phyloP scores from a whole-genome alignment of 139 green algal genomes.

The Chlorella sp. region DNA sequence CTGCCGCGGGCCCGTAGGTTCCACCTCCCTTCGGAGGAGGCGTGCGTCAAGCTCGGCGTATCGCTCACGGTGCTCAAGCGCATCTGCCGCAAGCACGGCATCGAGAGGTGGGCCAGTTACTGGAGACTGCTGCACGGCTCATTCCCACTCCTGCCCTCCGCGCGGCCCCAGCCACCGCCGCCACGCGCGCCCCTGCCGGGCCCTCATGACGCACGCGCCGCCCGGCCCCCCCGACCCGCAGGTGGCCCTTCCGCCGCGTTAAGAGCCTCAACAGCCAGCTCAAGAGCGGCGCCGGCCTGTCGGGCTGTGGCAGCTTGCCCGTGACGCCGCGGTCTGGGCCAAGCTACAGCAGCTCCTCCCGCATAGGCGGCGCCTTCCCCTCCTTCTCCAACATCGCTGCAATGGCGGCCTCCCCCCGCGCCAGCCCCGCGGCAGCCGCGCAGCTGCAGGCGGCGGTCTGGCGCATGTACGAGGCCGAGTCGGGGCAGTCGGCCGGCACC shows the following conservation, averaged over 20 bases:
- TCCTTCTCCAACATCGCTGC: too few species aligned
- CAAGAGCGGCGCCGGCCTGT: too few species aligned
- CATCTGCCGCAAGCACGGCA: slow-evolving; percentile 32
- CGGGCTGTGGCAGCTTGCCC: too few species aligned
- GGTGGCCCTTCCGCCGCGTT: slow-evolving; percentile 29
- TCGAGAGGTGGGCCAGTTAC: slow-evolving; percentile 14
- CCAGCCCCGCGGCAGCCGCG: too few species aligned
- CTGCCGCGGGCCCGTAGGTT: slow-evolving; percentile 12
- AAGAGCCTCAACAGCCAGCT: slow-evolving; percentile 20
- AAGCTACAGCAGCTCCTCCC: too few species aligned
- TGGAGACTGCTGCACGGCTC: neutral
- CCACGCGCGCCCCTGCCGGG: neutral
- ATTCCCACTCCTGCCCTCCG: neutral
- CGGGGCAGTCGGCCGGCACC: too few species aligned
- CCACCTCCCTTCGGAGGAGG: slow-evolving; percentile 29
- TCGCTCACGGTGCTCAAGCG: slow-evolving; percentile 49
- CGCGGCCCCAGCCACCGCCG: neutral
- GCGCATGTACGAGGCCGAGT: too few species aligned
- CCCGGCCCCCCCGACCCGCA: neutral
- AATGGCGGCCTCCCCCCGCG: too few species aligned
- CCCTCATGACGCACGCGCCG: neutral
- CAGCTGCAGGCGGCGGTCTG: too few species aligned
- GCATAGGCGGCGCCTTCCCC: too few species aligned
- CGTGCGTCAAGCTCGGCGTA: slow-evolving; percentile 28
- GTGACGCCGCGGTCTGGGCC: too few species aligned